Evolutionary conservation across 306 rosid species (phyloP).

Genomic region (Comarum palustre): DNA sequence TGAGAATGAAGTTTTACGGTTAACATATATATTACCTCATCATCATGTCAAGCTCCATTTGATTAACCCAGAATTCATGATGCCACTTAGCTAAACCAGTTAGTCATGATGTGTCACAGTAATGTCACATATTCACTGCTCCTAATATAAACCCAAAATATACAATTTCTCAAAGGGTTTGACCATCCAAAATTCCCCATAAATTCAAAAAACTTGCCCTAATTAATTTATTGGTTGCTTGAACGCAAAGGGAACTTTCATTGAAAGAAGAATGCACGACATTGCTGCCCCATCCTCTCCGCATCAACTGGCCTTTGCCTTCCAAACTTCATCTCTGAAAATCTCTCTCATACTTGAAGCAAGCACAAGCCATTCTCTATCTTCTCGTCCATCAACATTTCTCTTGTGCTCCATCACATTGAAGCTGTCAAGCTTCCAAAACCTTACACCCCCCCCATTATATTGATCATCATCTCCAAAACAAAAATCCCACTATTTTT

Average conservation of each 20-base stretch:
- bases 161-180: constrained; percentile 49
- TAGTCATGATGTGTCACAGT: neutral
- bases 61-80: neutral
- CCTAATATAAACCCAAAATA: constrained; percentile 14
- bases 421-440: constrained; percentile 54
- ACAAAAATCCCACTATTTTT: constrained; percentile 28
- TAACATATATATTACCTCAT: constrained; percentile 7
- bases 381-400: constrained; percentile 29
- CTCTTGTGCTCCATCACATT: constrained; percentile 26
- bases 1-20: no score
- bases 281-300: constrained; percentile 56
- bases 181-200: constrained; percentile 48
- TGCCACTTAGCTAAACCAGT: neutral
- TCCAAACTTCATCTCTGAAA: neutral
- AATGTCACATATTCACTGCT: neutral
- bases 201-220: constrained; percentile 17
- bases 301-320: constrained; percentile 47
- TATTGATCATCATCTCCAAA: constrained; percentile 3
- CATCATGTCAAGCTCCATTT: neutral
- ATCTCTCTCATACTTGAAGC: constrained; percentile 42
- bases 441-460: neutral
- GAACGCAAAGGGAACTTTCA: constrained; percentile 83
- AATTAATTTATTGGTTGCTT: constrained; percentile 49
- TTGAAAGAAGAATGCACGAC: constrained; percentile 77
- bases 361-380: constrained; percentile 38